A percentile compares a stretch with the other conserved stretches of the same genome.
Evolutionary conservation across 2,329 filamentous ascomycete species (phyloP).

Genomic region (Magnaporthiopsis incrustans): DNA sequence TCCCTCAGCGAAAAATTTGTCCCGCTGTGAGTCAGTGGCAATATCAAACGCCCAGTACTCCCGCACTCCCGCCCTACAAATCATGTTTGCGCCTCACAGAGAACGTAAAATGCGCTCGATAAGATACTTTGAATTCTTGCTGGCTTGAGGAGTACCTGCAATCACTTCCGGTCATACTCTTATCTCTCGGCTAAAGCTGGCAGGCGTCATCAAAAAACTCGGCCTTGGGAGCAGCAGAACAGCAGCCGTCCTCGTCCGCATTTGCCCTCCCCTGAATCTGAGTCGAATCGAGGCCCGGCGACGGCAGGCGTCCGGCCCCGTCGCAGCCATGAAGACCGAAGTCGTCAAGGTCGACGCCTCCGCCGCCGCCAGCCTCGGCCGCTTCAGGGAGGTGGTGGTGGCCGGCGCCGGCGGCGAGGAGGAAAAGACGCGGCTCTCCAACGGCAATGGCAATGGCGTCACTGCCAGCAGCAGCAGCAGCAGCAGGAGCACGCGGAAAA

Average conservation of each 20-base stretch:
- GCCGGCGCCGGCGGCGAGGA: too few relatives aligned
- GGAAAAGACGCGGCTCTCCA: not conserved
- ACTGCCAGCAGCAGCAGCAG: not conserved
- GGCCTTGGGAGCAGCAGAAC: not conserved
- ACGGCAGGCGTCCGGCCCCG: not conserved
- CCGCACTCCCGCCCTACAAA: not conserved
- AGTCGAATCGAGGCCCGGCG: not conserved
- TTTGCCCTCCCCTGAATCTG: not conserved
- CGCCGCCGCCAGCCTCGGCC: constrained; percentile 12
- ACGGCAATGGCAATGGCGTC: not conserved
- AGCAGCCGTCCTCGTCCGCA: not conserved
- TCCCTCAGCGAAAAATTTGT: not conserved
- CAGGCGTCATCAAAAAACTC: constrained; percentile 1
- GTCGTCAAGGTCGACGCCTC: constrained; percentile 14
- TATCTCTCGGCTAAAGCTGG: not conserved
- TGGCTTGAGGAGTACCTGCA: not conserved
- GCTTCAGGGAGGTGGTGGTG: constrained; percentile 8
- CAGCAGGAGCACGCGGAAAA: not conserved
- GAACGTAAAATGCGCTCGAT: not conserved
- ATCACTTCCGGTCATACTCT: not conserved
- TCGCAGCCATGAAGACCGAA: constrained; percentile 14
- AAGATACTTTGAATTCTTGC: not conserved
- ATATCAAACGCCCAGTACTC: not conserved
- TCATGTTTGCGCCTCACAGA: not conserved
- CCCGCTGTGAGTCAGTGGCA: constrained; percentile 3